phyloP scores from a whole-genome alignment of 2,329 filamentous ascomycete species.

The Sporothrix mexicana region DNA sequence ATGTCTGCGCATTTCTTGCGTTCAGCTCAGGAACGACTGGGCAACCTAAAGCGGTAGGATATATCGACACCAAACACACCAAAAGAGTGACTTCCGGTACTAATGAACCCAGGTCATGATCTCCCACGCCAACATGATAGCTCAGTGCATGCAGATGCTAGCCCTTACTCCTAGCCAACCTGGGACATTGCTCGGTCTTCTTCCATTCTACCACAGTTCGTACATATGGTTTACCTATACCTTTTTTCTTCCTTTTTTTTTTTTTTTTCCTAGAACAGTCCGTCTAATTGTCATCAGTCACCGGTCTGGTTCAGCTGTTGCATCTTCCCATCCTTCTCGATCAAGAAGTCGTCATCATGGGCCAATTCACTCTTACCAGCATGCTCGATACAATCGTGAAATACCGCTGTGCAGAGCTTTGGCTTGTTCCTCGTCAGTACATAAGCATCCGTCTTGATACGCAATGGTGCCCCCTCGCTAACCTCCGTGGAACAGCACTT shows the following conservation, averaged over 20 bases:
- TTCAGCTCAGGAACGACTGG: constrained; percentile 67
- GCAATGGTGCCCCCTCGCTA: constrained; percentile 45
- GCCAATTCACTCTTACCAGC: constrained; percentile 63
- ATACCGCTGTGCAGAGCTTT: constrained; percentile 60
- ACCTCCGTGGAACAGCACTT: constrained; percentile 17
- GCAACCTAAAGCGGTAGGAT: constrained; percentile 58
- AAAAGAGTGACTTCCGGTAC: background rate
- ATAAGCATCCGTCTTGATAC: background rate
- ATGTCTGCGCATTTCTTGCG: constrained; percentile 52
- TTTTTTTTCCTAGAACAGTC: too few relatives aligned
- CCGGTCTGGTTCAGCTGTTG: constrained; percentile 66
- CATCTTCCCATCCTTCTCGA: constrained; percentile 68
- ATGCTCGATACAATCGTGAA: constrained; percentile 60
- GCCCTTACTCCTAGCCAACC: constrained; percentile 55
- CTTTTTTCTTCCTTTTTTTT: too few relatives aligned
- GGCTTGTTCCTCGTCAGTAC: constrained; percentile 59
- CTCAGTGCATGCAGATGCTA: constrained; percentile 66
- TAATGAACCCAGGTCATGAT: constrained; percentile 51
- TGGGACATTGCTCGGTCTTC: constrained; percentile 35
- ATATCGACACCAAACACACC: background rate
- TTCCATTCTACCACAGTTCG: constrained; percentile 42
- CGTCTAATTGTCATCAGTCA: too few relatives aligned
- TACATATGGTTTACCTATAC: background rate
- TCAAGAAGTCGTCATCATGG: constrained; percentile 68
- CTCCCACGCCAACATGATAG: constrained; percentile 63